Percentiles rank a stretch among this genome's conserved stretches.
These are phyloP conservation scores for Coemansia sp. DNA, from an alignment of 192 early-diverging fungal species.

Conservation along the genomic window DNA sequence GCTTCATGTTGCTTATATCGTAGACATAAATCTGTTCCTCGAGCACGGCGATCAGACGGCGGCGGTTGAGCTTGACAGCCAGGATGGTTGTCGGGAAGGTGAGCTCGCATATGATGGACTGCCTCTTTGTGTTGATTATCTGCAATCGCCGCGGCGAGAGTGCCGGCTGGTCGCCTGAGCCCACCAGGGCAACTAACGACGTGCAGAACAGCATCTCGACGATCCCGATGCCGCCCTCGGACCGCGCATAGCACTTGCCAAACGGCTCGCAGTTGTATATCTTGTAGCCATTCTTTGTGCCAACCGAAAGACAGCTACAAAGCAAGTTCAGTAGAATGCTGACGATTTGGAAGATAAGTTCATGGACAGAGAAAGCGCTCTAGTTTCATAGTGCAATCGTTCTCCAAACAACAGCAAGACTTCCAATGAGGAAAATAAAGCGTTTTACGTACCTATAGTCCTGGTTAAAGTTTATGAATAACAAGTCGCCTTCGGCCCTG, in stretches of 20 bases:
- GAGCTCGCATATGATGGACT: slow-evolving; percentile 97
- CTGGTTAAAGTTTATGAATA: slow-evolving; percentile 84
- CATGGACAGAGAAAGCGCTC: too few species aligned
- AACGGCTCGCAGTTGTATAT: slow-evolving; percentile 98
- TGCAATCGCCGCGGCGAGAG: slow-evolving; percentile 88
- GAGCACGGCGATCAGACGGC: slow-evolving; percentile 88
- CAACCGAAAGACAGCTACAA: slow-evolving; percentile 85
- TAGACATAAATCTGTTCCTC: slow-evolving; percentile 97
- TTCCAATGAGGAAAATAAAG: too few species aligned
- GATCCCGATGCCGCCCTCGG: slow-evolving; percentile 86
- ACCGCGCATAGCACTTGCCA: slow-evolving; percentile 90
- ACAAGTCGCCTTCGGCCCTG: slow-evolving; percentile 64
- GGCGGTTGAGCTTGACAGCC: slow-evolving; percentile 93
- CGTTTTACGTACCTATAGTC: slow-evolving; percentile 62
- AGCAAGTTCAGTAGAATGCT: too few species aligned
- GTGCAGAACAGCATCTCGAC: slow-evolving; percentile 99
- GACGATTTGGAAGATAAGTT: too few species aligned
- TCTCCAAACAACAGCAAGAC: too few species aligned
- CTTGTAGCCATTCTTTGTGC: slow-evolving; percentile 78
- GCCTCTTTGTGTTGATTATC: slow-evolving; percentile 97
- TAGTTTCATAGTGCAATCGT: too few species aligned
- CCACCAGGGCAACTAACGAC: slow-evolving; percentile 93
- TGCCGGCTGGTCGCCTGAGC: slow-evolving; percentile 84
- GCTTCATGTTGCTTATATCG: slow-evolving; percentile 98
- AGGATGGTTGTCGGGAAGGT: slow-evolving; percentile 91